Evolutionary conservation across 495 filamentous ascomycete genomes (phyloP), one percentile per base, ranked within the genome.

Genomic region (Massariosphaeria phaeospora): DNA sequence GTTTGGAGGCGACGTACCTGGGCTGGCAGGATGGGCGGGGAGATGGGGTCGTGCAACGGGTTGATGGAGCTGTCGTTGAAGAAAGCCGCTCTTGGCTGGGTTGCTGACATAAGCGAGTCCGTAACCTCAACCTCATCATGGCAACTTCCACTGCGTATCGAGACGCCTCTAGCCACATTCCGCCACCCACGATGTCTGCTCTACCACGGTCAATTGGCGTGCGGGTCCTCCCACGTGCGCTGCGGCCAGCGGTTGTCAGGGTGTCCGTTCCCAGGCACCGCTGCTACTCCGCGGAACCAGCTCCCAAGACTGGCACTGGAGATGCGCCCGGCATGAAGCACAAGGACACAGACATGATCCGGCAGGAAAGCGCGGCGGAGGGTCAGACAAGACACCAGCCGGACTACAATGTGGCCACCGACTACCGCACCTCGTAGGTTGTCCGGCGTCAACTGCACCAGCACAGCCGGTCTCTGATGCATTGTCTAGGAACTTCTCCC

Each of bases 351-450:
- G 67, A 70, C 18, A 67, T 82, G 73, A 76, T 79, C 66, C 73
- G 69, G 56, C 65, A 79, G 66, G 73, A 84, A 61, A 75, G 65
- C 27, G 66, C 76, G 56, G 62, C 68, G 10, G 74, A 78, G 64
- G 75, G 72, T 26, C 72, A 76, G 68, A 66, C 75, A 50, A 76
- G 72, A 59, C 88, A 93, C 67, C 72, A 84, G 63, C 90, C 88
- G 44, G 84, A 93, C 62, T 95, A 91, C 67, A 76, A 81, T 59
- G 84, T 83, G 20, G 82, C 80, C 25, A 75, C 85, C 59, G 89
- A 95, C 65, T 84, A 86, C 62, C 83, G 80, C 40, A 91, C 86
- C 55, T 91, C 88, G 89, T 95, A 78, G 57, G 80, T 48, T 49
- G 18, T 24, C 21, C 33, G 10, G 27, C 24, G 15, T 25, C 13